Evolutionary conservation across 139 green algal genomes (phyloP).

Genomic region (Closterium sp.): DNA sequence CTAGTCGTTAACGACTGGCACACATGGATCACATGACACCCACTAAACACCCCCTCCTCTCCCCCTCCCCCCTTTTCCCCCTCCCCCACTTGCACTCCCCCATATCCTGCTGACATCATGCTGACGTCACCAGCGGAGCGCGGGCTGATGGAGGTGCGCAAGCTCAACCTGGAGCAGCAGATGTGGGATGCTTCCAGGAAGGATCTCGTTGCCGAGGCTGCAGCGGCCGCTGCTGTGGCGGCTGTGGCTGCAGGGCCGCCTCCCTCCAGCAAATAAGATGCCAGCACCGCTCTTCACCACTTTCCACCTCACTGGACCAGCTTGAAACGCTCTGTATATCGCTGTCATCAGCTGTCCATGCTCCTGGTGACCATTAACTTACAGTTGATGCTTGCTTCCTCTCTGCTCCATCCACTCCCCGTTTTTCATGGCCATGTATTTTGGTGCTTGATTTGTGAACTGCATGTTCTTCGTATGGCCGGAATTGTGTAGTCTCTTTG

Average conservation of each 20-base stretch:
- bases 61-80: no score
- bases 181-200: constrained; percentile 32
- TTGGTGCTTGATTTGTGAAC: no score
- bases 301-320: background rate
- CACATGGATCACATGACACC: background rate
- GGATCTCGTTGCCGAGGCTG: background rate
- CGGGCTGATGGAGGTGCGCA: constrained; percentile 31
- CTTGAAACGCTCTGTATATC: background rate
- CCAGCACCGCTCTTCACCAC: background rate
- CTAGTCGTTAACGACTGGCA: background rate
- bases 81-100: background rate
- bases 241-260: no score
- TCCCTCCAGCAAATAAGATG: background rate
- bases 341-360: background rate
- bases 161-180: constrained; percentile 24
- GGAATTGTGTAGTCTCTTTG: no score
- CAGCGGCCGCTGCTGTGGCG: no score
- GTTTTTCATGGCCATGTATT: no score
- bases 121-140: constrained; percentile 13
- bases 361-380: no score
- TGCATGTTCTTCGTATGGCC: no score
- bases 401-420: background rate
- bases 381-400: no score
- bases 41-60: background rate
- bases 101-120: background rate